Base-by-base conservation (phyloP, 768 basidiomycete genomes). In the Leccinum pellstonianum region DNA sequence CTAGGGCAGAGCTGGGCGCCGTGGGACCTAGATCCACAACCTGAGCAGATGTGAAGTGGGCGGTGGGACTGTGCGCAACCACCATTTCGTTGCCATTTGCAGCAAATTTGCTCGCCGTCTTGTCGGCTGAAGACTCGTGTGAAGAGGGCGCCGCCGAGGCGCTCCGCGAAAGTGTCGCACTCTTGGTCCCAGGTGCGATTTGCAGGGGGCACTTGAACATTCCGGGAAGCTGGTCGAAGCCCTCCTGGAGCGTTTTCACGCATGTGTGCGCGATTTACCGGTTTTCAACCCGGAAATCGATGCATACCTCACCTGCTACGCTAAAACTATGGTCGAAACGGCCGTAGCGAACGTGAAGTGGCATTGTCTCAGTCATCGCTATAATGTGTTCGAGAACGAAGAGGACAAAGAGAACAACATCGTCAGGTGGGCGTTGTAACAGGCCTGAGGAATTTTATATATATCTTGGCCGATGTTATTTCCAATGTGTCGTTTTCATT, bases 1-100 rank as follows among this genome's bases (percentile, higher is more conserved):
- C 14, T 29, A 59, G 63, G 33, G 33, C 33, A 57, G 0, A 4
- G 33, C 33, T 56, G 52, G 51, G 64, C 59, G 8, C 59, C 54
- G 19, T 66, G 64, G 0, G 17, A 21, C 1, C 23, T 29, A 5
- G 51, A 11, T 0, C 55, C 43, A 11, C 59, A 66, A 6, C 64
- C 57, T 6, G 64, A 63, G 31, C 62, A 66, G 31, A 61, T 12
- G 17, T 66, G 64, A 3, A 27, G 10, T 11, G 11, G 3, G 9
- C 31, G 15, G 17, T 66, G 65, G 1, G 12, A 23, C 11, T 53
- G 41, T 2, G 23, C 1, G 3, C 65, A 66, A 0, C 55, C 38
- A 15, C 31, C 35, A 0, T 25, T n/a, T 12, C 37, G 12, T n/a
- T 61, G 62, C 59, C 64, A 65, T 21, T 17, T 47, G 6, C 12